These are phyloP conservation scores for Gonium pectorale DNA, from an alignment of 139 green algal species.

Conservation along the genomic window DNA sequence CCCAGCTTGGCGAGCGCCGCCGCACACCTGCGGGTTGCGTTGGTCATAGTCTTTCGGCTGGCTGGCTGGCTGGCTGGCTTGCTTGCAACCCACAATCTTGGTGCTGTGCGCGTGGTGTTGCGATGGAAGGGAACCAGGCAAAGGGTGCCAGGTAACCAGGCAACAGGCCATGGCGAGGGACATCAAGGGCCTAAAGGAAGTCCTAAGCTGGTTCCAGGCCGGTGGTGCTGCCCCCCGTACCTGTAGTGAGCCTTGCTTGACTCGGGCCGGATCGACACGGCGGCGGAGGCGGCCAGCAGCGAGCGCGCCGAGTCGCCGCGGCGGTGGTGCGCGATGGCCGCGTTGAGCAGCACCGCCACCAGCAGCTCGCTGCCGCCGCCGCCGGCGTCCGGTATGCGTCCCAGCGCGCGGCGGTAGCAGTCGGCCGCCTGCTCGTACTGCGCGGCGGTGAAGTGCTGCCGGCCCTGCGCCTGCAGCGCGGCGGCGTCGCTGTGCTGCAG, in stretches of 20 bases:
- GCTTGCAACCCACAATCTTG: too few species aligned
- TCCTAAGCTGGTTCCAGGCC: too few species aligned
- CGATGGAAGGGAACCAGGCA: too few species aligned
- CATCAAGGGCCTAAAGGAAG: too few species aligned
- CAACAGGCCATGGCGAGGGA: too few species aligned
- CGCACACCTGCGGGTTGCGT: too few species aligned
- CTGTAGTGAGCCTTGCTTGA: constrained; percentile 15
- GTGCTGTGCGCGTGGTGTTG: too few species aligned
- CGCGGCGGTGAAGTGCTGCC: not conserved
- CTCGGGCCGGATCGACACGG: not conserved
- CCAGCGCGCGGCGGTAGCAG: constrained; percentile 10
- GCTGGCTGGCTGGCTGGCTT: too few species aligned
- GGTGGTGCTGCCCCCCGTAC: too few species aligned
- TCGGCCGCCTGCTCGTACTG: not conserved
- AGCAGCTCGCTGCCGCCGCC: not conserved
- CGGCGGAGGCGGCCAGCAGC: not conserved
- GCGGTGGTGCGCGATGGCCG: not conserved
- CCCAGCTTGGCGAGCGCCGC: not conserved
- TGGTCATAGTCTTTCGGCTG: too few species aligned
- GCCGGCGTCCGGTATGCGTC: not conserved
- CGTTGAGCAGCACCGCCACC: not conserved
- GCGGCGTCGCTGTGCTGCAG: not conserved
- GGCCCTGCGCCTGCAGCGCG: not conserved
- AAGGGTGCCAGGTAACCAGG: too few species aligned
- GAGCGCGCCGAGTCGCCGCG: not conserved